Conservation (phyloP, 2,329 filamentous ascomycete genomes). For the Pestalotiopsis sp. region DNA sequence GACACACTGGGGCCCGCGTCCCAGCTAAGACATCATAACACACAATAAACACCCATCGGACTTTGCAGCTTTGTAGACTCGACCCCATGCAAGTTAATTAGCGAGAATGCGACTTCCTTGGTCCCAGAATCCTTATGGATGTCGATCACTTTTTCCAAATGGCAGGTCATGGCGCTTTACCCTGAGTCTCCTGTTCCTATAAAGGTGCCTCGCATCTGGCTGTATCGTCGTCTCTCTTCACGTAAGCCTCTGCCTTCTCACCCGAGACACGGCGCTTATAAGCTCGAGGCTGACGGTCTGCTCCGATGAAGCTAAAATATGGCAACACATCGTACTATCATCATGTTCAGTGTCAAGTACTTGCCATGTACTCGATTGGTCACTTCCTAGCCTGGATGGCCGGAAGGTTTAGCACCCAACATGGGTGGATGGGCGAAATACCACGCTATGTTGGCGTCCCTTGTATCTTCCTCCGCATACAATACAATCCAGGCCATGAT, state of each 20-base stretch:
- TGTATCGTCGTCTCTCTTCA: neutral
- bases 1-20: neutral
- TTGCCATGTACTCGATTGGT: neutral
- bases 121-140: neutral
- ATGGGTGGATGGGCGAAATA: conserved; percentile 5
- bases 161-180: neutral
- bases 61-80: neutral
- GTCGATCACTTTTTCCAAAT: neutral
- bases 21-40: neutral
- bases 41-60: neutral
- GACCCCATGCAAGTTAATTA: neutral
- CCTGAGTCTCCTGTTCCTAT: neutral
- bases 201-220: neutral
- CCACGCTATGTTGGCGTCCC: conserved; percentile 2
- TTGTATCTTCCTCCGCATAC: conserved; percentile 4
- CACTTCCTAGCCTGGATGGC: neutral
- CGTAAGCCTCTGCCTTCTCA: neutral
- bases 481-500: neutral
- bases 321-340: neutral
- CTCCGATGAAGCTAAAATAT: neutral
- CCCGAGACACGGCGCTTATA: neutral
- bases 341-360: conserved; percentile 2
- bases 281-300: neutral
- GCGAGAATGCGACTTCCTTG: conserved; percentile 10
- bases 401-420: neutral